Base-by-base conservation (phyloP, 208 protist species). In the Herpetomonas muscarum region DNA sequence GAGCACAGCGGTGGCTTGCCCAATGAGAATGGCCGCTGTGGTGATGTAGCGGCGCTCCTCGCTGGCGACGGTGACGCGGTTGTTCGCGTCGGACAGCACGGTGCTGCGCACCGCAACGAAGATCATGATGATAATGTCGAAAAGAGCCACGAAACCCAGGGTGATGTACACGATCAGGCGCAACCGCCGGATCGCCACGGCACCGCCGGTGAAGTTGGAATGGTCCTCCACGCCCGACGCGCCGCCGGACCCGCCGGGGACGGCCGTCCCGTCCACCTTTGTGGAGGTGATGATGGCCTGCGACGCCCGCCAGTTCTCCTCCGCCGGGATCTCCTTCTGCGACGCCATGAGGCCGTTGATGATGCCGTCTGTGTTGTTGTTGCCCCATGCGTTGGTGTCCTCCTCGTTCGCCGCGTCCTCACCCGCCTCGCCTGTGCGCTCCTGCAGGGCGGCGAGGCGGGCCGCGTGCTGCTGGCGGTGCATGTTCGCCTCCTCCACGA, bases 401-500 rank as follows among this genome's bases (percentile, higher is more conserved):
- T 15, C 34, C 7, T 15, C 10, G 34, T 7, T 39, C 10, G n/a
- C n/a, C n/a, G n/a, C n/a, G n/a, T n/a, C n/a, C n/a, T n/a, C n/a
- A n/a, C n/a, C n/a, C n/a, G 7, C 28, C 5, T 39, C 42, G 17
- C 42, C 28, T 4, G 13, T 19, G 12, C 44, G 26, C 55, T 52
- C 31, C 9, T 26, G 34, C 34, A 17, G 34, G 10, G 34, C 34
- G 34, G 7, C 34, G 10, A 17, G 55, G 13, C 42, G 36, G 15
- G 34, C 41, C 21, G 29, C 17, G 22, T 50, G 31, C 29, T 55
- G 51, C 37, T 41, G 46, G 4, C 60, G 60, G 12, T 45, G 51
- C 48, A 59, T 30, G 12, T 66, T 47, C 51, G 30, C 60, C 21
- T 66, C 37, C 39, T 66, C 60, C 26, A 28, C 24, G 6, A 66